Evolutionary conservation across 2,329 filamentous ascomycete genomes (phyloP), one percentile per base, ranked within the genome.

Genomic region (Apiospora aurea): DNA sequence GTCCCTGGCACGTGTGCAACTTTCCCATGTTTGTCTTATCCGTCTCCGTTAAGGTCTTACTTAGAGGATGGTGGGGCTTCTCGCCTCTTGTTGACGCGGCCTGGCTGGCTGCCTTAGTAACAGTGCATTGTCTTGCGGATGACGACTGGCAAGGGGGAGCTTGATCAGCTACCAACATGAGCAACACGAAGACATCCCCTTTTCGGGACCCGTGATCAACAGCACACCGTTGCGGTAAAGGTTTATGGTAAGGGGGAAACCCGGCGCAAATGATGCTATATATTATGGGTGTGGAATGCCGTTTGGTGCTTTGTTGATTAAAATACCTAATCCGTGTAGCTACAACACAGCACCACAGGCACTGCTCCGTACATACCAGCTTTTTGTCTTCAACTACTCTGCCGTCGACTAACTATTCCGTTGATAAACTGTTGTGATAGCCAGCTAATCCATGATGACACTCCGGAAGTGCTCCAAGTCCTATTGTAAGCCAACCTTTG

Each of bases 41-140:
- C 8, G 34, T 34, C 18, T n/a, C 57, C 34, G 57, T 64, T 64
- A 64, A 64, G 57, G 57, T 64, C 57, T 61, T 61, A 61, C 53
- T 61, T 64, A 14, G 41, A 13, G 57, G 57, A 64, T 64, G 57
- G 57, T 64, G 57, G 57, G 57, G 57, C 57, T n/a, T 13, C 18
- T 64, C 57, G 57, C 57, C 57, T 64, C 57, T 64, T 64, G 57
- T 64, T 64, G 57, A 64, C 57, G 57, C 57, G 57, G 57, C 57
- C 57, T 64, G 57, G 18, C 57, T 64, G 57, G 34, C 34, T 41
- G 57, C 57, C 29, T 64, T 64, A 64, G 34, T 64, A 41, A 64
- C 34, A 14, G 16, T 8, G 18, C 34, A 64, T 64, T 64, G 57
- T 64, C 18, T 41, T 38, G 29, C 29, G 53, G 53, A 61, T 61